Evolutionary conservation across 176 grass and related monocot genomes (phyloP), one percentile per base, ranked within the genome.

Genomic region (Chloris gayana): DNA sequence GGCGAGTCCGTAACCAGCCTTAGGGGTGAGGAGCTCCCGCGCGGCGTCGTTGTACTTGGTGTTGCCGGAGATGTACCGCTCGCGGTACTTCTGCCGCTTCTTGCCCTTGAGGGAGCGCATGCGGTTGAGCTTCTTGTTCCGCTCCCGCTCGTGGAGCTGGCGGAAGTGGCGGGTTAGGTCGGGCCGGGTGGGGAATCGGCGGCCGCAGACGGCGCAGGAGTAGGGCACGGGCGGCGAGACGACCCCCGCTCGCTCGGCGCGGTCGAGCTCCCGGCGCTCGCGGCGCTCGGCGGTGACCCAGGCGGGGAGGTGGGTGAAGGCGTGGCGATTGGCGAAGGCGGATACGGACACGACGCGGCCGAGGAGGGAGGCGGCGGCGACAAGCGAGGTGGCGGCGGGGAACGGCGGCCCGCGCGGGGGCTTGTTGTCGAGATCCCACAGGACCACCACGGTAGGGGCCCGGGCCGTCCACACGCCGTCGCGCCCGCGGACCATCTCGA

Each of bases 351-450:
- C 74, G 9, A 98, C 88, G 72, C 88, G 87, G 29, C 95, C 92
- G 66, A 98, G 90, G 73, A 98, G 85, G 27, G 90, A 81, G 0
- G 92, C 90, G 6, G 88, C 85, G 15, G 38, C 74, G 81, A 83
- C 76, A 83, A 94, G 90, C 33, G 92, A 75, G 44, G 81, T 27
- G 42, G 95, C 90, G 21, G 92, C 95, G 18, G 77, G 77, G 70
- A 88, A 94, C 22, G 95, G 95, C 56, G 85, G 80, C 15, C 92
- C 92, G 26, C 83, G 89, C 22, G 92, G 95, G 30, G 95, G 95
- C 80, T 98, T 98, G 85, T 98, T 98, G 80, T 98, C 95, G 77
- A 98, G 95, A 70, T 98, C 95, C 92, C 92, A 94, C 35, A 98
- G 85, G 7, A 98, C 86, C 21, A 91, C 95, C 27, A 94, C 92